Evolutionary conservation across 176 grass and related monocot genomes (phyloP).

Genomic region (Ampelocalamus luodianensis): DNA sequence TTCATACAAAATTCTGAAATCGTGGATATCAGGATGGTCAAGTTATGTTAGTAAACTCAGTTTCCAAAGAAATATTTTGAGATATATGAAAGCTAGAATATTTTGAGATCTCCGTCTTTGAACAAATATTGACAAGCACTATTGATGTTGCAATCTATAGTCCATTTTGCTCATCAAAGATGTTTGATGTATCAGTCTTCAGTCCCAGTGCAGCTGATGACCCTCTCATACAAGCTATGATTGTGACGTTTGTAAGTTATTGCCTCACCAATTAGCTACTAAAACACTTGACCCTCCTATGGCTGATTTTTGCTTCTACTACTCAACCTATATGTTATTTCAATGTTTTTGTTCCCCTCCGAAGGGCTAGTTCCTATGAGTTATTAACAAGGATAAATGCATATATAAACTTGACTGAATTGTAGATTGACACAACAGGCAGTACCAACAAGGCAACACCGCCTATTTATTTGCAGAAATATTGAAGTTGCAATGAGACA

Average conservation of each 20-base stretch:
- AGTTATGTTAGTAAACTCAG: background rate
- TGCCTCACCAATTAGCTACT: slow-evolving; percentile 19
- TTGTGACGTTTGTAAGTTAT: background rate
- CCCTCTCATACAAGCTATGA: background rate
- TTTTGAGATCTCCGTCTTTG: slow-evolving; percentile 27
- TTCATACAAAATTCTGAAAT: slow-evolving; percentile 93
- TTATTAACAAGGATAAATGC: slow-evolving; percentile 17
- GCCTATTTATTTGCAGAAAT: background rate
- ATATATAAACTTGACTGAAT: background rate
- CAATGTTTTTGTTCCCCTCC: too few relatives aligned
- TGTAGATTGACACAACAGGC: background rate
- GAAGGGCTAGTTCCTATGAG: background rate
- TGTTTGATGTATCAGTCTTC: background rate
- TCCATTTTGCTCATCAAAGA: slow-evolving; percentile 8
- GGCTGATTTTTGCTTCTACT: background rate
- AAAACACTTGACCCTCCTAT: background rate
- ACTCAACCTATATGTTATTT: background rate
- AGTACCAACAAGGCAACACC: background rate
- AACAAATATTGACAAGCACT: background rate
- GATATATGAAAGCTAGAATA: background rate
- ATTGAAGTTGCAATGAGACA: background rate
- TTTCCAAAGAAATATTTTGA: slow-evolving; percentile 26
- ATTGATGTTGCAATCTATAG: slow-evolving; percentile 7
- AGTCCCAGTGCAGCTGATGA: background rate
- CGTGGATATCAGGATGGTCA: slow-evolving; percentile 25